Conservation (phyloP, 78 protist species). For the Chrysochromulina tobinii region DNA sequence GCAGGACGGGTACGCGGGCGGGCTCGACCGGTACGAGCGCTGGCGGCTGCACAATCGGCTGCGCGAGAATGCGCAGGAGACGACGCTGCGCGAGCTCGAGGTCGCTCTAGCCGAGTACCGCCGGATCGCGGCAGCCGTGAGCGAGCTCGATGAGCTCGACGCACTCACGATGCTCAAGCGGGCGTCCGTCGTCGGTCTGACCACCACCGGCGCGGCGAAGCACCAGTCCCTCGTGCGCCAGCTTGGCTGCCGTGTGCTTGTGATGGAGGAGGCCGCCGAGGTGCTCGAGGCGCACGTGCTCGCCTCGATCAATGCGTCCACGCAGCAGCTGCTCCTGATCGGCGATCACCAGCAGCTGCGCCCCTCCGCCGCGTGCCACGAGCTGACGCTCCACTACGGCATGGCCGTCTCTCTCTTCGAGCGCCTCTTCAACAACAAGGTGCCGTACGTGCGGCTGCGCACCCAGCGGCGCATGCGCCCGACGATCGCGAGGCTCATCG, state of each 20-base stretch:
- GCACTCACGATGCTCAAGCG: background rate
- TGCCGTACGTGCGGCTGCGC: slow-evolving; percentile 32
- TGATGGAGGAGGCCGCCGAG: slow-evolving; percentile 81
- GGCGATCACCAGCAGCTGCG: slow-evolving; percentile 92
- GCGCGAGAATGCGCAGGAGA: too few species aligned
- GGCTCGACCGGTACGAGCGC: too few species aligned
- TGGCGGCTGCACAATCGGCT: too few species aligned
- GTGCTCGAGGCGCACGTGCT: slow-evolving; percentile 73
- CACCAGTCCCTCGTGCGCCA: background rate
- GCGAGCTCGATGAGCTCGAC: background rate
- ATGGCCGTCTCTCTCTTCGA: slow-evolving; percentile 77
- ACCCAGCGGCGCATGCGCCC: slow-evolving; percentile 38
- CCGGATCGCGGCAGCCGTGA: background rate
- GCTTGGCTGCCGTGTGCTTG: slow-evolving; percentile 37
- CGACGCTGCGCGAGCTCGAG: background rate
- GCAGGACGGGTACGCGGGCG: too few species aligned
- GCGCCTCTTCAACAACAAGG: slow-evolving; percentile 56
- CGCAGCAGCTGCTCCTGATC: slow-evolving; percentile 66
- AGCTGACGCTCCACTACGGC: slow-evolving; percentile 18
- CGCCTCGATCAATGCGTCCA: slow-evolving; percentile 46
- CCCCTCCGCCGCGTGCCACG: slow-evolving; percentile 51
- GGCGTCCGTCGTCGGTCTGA: slow-evolving; percentile 49
- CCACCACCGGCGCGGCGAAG: slow-evolving; percentile 60
- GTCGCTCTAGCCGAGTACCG: background rate
- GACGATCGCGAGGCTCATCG: slow-evolving; percentile 45